Evolutionary conservation across 257 asterid species (phyloP).

Genomic region (Przewalskia tangutica): DNA sequence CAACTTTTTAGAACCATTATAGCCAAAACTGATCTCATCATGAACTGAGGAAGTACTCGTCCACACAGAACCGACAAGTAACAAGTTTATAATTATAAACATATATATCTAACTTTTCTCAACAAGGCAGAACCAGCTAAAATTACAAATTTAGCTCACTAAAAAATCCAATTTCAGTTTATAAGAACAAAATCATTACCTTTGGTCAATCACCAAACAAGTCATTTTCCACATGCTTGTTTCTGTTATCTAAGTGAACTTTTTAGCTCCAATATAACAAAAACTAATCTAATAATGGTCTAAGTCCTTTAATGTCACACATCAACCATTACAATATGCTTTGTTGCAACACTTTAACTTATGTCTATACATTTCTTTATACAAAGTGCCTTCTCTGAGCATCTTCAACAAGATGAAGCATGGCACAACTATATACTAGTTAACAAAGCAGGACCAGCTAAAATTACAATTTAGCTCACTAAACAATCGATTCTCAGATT

Average conservation of each 20-base stretch:
- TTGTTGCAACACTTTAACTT: neutral
- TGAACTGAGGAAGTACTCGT: too few species aligned
- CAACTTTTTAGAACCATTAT: neutral
- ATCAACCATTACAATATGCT: neutral
- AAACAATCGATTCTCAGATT: neutral
- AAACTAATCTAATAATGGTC: neutral
- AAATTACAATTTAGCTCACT: too few species aligned
- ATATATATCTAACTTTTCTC: too few species aligned
- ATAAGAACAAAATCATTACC: too few species aligned
- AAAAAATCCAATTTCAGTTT: too few species aligned
- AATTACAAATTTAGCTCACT: too few species aligned
- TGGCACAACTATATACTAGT: neutral
- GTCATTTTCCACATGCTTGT: neutral
- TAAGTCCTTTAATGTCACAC: neutral
- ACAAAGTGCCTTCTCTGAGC: neutral
- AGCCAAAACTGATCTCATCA: neutral
- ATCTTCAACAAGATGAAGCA: neutral
- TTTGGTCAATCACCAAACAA: neutral
- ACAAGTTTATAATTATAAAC: too few species aligned
- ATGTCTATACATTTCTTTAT: neutral
- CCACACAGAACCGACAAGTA: neutral
- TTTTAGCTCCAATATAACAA: neutral
- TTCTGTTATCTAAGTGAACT: neutral
- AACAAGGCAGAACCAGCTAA: neutral
- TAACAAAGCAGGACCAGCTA: neutral